Percentiles rank a stretch among this genome's conserved stretches.
Conservation (phyloP, 495 filamentous ascomycete species). For the Penicillium alfredii region DNA sequence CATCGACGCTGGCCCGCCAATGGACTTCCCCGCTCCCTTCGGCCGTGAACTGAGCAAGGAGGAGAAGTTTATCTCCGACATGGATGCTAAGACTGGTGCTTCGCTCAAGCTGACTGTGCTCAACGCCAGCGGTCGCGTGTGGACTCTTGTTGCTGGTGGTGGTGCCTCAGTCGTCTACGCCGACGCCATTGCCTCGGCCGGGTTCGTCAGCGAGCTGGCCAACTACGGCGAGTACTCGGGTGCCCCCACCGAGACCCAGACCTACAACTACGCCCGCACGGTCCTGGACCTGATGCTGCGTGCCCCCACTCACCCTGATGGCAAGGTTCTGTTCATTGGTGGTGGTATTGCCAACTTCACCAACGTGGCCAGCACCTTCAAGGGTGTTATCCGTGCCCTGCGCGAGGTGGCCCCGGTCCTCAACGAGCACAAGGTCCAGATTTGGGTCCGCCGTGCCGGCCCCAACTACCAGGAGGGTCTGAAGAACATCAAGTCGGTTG, state of each 20-base stretch:
- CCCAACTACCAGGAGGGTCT: conserved; percentile 99
- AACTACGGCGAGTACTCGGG: conserved; percentile 99
- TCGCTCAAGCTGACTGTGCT: conserved; percentile 97
- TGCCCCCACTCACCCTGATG: conserved; percentile 74
- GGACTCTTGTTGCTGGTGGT: conserved; percentile 98
- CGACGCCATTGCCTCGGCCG: conserved; percentile 94
- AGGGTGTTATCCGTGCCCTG: conserved; percentile 96
- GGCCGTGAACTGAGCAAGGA: conserved; percentile 97
- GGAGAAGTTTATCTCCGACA: conserved; percentile 96
- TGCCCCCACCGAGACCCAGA: conserved; percentile 96
- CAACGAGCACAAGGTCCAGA: conserved; percentile 94
- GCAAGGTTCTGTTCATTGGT: conserved; percentile 98
- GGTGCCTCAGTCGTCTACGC: conserved; percentile 99
- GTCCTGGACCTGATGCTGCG: conserved; percentile 98
- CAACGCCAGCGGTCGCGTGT: conserved; percentile 85
- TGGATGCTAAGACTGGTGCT: conserved; percentile 98
- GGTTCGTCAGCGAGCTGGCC: conserved; percentile 91
- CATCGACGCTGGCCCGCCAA: conserved; percentile 94
- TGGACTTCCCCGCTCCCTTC: conserved; percentile 98
- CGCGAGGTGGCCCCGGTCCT: conserved; percentile 82
- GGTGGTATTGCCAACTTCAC: conserved; percentile 99
- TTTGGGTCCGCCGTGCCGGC: conserved; percentile 98
- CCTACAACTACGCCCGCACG: conserved; percentile 95
- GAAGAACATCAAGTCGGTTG: conserved; percentile 98
- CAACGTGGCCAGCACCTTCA: conserved; percentile 94